phyloP scores from a whole-genome alignment of 2,329 filamentous ascomycete genomes.

The Colletotrichum tofieldiae region DNA sequence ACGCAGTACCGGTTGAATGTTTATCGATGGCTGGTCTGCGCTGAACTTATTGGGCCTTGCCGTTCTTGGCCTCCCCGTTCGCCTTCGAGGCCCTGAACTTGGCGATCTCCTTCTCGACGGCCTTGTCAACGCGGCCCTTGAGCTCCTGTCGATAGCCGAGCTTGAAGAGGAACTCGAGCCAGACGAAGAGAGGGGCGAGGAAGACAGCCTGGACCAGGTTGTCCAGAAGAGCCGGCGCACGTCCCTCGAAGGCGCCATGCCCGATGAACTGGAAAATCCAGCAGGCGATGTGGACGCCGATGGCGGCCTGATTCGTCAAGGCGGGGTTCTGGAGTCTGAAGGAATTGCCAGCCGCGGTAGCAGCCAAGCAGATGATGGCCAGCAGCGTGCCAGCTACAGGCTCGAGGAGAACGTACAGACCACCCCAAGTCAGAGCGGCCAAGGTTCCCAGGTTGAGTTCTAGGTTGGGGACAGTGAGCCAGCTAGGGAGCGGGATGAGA shows the following conservation, averaged over 20 bases:
- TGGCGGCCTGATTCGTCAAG: conserved; percentile 69
- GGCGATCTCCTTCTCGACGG: conserved; percentile 81
- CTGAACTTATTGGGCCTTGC: conserved; percentile 64
- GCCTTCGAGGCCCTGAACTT: conserved; percentile 78
- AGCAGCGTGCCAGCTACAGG: conserved; percentile 89
- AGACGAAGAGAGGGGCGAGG: conserved; percentile 95
- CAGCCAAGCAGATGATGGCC: conserved; percentile 81
- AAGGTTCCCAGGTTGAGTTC: conserved; percentile 78
- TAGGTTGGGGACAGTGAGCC: conserved; percentile 78
- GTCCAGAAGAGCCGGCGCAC: conserved; percentile 90
- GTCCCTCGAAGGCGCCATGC: conserved; percentile 89
- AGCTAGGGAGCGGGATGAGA: conserved; percentile 76
- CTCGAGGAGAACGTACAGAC: conserved; percentile 91
- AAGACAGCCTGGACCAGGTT: conserved; percentile 94
- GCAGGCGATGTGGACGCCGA: conserved; percentile 78
- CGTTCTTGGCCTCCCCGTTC: conserved; percentile 58
- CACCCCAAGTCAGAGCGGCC: conserved; percentile 77
- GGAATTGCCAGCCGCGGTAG: conserved; percentile 83
- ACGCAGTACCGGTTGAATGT: conserved; percentile 17
- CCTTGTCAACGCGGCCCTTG: conserved; percentile 83
- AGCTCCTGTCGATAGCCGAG: conserved; percentile 93
- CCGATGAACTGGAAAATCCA: conserved; percentile 95
- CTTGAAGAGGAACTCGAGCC: conserved; percentile 93
- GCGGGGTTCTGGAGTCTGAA: conserved; percentile 72
- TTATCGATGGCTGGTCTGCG: conserved; percentile 19